phyloP scores from a whole-genome alignment of 2,329 filamentous ascomycete species.

The Orbilia javanica region DNA sequence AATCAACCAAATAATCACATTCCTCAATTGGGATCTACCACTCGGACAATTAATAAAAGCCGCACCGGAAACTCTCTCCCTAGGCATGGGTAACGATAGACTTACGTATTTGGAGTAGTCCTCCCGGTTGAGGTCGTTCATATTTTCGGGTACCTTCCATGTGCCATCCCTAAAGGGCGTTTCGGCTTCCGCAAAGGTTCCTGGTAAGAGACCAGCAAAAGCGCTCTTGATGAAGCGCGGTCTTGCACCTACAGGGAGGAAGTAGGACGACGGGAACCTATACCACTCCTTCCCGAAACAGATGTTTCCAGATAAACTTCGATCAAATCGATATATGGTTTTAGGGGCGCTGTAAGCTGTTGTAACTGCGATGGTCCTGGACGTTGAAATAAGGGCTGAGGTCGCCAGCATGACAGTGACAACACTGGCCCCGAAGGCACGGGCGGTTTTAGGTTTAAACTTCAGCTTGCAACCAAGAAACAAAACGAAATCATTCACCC shows the following conservation, averaged over 20 bases:
- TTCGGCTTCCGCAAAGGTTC: conserved; percentile 83
- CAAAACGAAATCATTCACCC: conserved; percentile 7
- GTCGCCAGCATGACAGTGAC: conserved; percentile 25
- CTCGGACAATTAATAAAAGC: conserved; percentile 59
- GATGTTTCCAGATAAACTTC: conserved; percentile 66
- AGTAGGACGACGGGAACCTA: conserved; percentile 92
- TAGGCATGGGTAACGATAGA: conserved; percentile 18
- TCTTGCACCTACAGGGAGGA: conserved; percentile 83
- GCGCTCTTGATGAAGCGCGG: conserved; percentile 92
- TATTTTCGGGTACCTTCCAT: conserved; percentile 81
- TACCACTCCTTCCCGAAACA: conserved; percentile 99
- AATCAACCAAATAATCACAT: conserved; percentile 90
- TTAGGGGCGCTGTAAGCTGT: conserved; percentile 88
- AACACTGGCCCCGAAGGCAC: neutral
- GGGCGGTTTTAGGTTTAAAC: neutral
- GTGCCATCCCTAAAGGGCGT: conserved; percentile 71
- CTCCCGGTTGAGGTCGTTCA: conserved; percentile 93
- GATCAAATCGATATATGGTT: conserved; percentile 67
- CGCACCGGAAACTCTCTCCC: conserved; percentile 39
- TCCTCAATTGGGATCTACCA: conserved; percentile 75
- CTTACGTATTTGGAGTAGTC: conserved; percentile 86
- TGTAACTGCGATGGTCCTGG: conserved; percentile 80
- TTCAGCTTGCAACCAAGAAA: conserved; percentile 3
- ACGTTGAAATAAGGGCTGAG: conserved; percentile 72
- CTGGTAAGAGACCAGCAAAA: conserved; percentile 88